Evolutionary conservation across 768 basidiomycete species (phyloP).

Genomic region (Lanmaoa rubissima): DNA sequence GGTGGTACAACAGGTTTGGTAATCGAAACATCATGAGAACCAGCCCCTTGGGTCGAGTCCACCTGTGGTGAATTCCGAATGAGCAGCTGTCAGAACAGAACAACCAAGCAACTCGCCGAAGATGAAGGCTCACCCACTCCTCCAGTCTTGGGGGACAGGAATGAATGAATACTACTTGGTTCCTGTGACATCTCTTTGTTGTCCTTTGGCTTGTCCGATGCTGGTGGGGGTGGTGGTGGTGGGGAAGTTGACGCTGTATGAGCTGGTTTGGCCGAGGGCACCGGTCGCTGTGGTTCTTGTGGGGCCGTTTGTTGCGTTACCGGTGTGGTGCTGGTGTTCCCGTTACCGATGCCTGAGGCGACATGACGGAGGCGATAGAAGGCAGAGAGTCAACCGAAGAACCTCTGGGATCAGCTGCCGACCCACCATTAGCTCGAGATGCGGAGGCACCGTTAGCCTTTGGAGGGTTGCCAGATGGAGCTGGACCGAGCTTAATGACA

Average conservation of each 20-base stretch:
- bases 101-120: conserved; percentile 25
- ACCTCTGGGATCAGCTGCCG: conserved; percentile 25
- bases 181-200: conserved; percentile 1
- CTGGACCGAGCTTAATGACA: conserved; percentile 21
- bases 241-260: neutral
- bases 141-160: conserved; percentile 3
- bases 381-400: conserved; percentile 26
- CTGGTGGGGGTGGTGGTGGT: neutral
- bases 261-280: neutral
- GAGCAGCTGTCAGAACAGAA: conserved; percentile 30
- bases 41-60: neutral
- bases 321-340: neutral
- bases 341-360: conserved; percentile 4
- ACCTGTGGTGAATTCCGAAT: conserved; percentile 25
- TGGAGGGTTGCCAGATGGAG: conserved; percentile 16
- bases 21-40: conserved; percentile 16
- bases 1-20: conserved; percentile 29
- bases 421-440: conserved; percentile 32
- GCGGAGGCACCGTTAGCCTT: conserved; percentile 20
- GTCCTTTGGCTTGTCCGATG: conserved; percentile 12
- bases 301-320: neutral
- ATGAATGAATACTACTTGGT: neutral
- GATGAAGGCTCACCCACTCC: conserved; percentile 34
- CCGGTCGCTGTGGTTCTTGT: neutral
- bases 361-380: conserved; percentile 14